Percentiles rank a stretch among this genome's conserved stretches.
These are phyloP conservation scores for Fusarium sp. DNA, from an alignment of 2,329 filamentous ascomycete species.

Conservation along the genomic window DNA sequence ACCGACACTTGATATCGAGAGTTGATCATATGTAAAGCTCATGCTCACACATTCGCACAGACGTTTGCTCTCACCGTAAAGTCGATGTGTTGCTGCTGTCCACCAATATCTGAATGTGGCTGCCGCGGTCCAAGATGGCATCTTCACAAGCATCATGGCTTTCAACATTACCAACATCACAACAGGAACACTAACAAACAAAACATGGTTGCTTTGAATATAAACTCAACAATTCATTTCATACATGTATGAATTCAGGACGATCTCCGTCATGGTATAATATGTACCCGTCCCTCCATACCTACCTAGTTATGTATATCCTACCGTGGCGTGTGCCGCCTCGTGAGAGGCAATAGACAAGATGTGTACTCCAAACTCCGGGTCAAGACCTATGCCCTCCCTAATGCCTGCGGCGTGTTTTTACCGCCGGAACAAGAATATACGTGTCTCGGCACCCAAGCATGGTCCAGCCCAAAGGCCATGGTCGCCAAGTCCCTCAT, in stretches of 20 bases:
- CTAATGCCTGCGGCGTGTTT: conserved; percentile 23
- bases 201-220: not conserved
- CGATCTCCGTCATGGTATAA: conserved; percentile 29
- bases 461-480: not conserved
- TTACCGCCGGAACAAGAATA: conserved; percentile 17
- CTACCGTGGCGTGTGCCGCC: conserved; percentile 22
- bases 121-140: not conserved
- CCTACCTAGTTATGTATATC: conserved; percentile 18
- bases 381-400: conserved; percentile 16
- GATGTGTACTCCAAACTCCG: conserved; percentile 33
- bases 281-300: conserved; percentile 22
- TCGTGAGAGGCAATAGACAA: conserved; percentile 19
- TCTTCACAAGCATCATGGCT: not conserved
- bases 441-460: conserved; percentile 10
- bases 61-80: conserved; percentile 12
- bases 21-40: conserved; percentile 16
- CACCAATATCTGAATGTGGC: not conserved
- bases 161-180: not conserved
- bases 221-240: conserved; percentile 7
- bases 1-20: not conserved
- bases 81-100: not conserved
- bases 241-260: conserved; percentile 27
- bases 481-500: not conserved
- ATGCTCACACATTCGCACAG: conserved; percentile 18
- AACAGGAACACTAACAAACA: not conserved